Conservation (phyloP, 2,329 filamentous ascomycete genomes). For the Lachnellula arida region DNA sequence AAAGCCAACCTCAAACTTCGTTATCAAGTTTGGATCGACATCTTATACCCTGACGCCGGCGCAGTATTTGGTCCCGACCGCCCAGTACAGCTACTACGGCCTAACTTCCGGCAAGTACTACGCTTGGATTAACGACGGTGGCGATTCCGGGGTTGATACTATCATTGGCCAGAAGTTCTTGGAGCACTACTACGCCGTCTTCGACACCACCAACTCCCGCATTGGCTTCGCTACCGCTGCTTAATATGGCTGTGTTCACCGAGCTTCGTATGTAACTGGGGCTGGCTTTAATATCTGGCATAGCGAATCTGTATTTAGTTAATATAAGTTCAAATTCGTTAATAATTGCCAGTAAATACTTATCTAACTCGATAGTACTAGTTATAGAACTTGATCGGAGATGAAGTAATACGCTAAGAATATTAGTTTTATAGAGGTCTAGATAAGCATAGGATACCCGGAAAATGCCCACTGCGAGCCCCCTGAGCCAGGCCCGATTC, state of each 20-base stretch:
- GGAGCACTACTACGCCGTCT: conserved; percentile 31
- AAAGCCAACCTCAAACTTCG: conserved; percentile 29
- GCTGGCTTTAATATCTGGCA: too few species aligned
- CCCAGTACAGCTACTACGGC: conserved; percentile 25
- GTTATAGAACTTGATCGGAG: too few species aligned
- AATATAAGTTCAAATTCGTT: too few species aligned
- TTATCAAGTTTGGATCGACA: conserved; percentile 27
- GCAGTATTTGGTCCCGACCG: conserved; percentile 27
- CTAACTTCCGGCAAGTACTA: conserved; percentile 28
- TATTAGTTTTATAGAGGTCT: too few species aligned
- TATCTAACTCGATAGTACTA: too few species aligned
- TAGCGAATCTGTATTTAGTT: too few species aligned
- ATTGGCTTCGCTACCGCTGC: conserved; percentile 25
- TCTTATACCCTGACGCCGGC: conserved; percentile 28
- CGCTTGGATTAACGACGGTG: conserved; percentile 29
- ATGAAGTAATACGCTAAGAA: too few species aligned
- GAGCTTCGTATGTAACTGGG: background rate
- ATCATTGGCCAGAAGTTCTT: conserved; percentile 32
- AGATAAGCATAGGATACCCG: too few species aligned
- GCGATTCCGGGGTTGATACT: conserved; percentile 25
- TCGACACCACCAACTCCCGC: conserved; percentile 21
- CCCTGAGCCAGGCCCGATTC: too few species aligned
- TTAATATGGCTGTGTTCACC: conserved; percentile 12
- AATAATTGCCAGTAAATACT: too few species aligned
- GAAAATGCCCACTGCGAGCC: too few species aligned